Percentiles rank a stretch among this genome's conserved stretches.
Conservation (phyloP, 2,329 filamentous ascomycete species). For the Xylaria sp. region DNA sequence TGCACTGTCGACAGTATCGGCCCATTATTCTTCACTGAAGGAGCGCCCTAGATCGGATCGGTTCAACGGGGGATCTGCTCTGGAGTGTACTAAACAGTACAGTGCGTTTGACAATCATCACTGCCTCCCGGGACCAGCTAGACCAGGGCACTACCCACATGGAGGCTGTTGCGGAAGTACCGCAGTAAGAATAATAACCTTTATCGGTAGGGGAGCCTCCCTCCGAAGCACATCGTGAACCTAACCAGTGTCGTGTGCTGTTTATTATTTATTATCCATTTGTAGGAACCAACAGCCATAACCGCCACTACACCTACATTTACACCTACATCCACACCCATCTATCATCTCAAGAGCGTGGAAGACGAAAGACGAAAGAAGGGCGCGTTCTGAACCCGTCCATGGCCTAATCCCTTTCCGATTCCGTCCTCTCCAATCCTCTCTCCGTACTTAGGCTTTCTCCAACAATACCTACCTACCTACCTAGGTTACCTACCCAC, state of each 20-base stretch:
- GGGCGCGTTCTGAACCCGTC: not conserved
- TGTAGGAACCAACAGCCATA: not conserved
- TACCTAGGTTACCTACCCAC: not conserved
- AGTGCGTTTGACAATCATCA: slow-evolving; percentile 30
- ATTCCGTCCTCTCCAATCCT: not conserved
- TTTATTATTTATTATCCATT: slow-evolving; percentile 13
- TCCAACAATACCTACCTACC: slow-evolving; percentile 3
- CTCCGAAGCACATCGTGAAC: slow-evolving; percentile 31
- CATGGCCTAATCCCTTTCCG: not conserved
- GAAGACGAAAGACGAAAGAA: not conserved
- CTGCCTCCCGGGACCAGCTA: slow-evolving; percentile 16
- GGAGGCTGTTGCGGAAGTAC: slow-evolving; percentile 22
- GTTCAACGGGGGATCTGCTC: slow-evolving; percentile 10
- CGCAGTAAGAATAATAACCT: slow-evolving; percentile 24
- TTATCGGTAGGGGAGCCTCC: slow-evolving; percentile 35
- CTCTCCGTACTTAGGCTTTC: slow-evolving; percentile 1
- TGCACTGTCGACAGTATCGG: not conserved
- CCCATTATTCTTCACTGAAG: slow-evolving; percentile 11
- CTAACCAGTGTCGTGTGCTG: slow-evolving; percentile 32
- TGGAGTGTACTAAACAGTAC: slow-evolving; percentile 2
- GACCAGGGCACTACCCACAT: slow-evolving; percentile 21
- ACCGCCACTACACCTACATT: not conserved
- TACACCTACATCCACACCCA: not conserved
- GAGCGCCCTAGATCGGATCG: not conserved
- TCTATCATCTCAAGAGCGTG: not conserved